A percentile compares a stretch with the other conserved stretches of the same genome.
Conservation (phyloP, 164 flowering plant species). For the Nymphaea colorata region DNA sequence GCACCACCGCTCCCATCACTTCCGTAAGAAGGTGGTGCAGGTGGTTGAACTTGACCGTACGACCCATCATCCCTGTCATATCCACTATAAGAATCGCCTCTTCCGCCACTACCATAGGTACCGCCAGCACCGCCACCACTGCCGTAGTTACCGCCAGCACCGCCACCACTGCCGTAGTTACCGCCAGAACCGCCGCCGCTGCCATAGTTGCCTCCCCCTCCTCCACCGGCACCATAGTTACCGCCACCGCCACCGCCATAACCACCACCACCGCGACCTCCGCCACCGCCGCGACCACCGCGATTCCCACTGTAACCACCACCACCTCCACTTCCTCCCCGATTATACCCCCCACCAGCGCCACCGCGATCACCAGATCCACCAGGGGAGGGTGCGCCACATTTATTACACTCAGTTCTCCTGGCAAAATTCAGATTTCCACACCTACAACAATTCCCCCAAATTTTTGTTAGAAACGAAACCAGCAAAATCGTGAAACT, state of each 20-base stretch:
- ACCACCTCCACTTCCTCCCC: constrained; percentile 7
- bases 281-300: constrained; percentile 20
- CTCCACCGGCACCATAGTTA: constrained; percentile 4
- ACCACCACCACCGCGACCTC: constrained; percentile 10
- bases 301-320: constrained; percentile 14
- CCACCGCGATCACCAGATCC: constrained; percentile 29
- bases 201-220: constrained; percentile 17
- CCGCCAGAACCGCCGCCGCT: constrained; percentile 4
- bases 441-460: constrained; percentile 39
- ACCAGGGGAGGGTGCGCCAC: constrained; percentile 69
- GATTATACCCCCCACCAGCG: constrained; percentile 7
- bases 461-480: neutral
- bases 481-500: neutral
- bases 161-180: constrained; percentile 4
- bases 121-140: constrained; percentile 27
- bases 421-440: constrained; percentile 93
- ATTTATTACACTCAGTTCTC: constrained; percentile 85
- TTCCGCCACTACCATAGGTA: constrained; percentile 21
- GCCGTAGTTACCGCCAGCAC: constrained; percentile 13
- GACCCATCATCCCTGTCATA: constrained; percentile 36
- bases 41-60: constrained; percentile 44
- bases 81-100: neutral
- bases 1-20: constrained; percentile 13
- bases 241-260: neutral
- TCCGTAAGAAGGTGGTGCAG: constrained; percentile 38